phyloP scores from a whole-genome alignment of 2,329 filamentous ascomycete species.

The Aspergillus aculeatinus region DNA sequence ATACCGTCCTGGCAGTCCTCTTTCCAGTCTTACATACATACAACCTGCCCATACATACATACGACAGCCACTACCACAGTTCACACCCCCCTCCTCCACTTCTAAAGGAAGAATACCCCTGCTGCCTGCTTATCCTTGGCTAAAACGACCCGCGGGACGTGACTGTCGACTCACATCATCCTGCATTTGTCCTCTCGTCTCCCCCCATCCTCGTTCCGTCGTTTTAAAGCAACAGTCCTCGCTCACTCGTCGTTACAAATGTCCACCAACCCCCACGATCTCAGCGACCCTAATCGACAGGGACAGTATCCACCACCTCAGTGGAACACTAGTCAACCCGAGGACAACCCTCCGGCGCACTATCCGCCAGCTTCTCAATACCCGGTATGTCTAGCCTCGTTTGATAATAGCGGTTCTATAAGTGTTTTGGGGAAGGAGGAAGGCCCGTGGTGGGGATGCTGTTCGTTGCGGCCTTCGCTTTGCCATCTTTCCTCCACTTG shows the following conservation, averaged over 20 bases:
- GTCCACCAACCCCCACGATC: conserved; percentile 44
- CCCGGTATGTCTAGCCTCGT: conserved; percentile 33
- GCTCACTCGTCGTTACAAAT: conserved; percentile 33
- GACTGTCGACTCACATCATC: conserved; percentile 32
- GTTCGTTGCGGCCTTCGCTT: neutral
- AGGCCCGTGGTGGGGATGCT: neutral
- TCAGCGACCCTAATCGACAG: conserved; percentile 44
- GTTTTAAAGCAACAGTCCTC: conserved; percentile 24
- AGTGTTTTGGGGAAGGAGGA: neutral
- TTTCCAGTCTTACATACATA: conserved; percentile 10
- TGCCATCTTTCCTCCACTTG: neutral
- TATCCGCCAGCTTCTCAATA: conserved; percentile 38
- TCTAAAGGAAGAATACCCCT: conserved; percentile 14
- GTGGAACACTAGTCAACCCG: conserved; percentile 41
- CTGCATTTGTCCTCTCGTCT: conserved; percentile 26
- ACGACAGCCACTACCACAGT: conserved; percentile 6
- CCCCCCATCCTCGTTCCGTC: conserved; percentile 23
- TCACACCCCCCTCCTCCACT: neutral
- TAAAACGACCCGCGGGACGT: conserved; percentile 20
- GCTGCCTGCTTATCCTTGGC: conserved; percentile 16
- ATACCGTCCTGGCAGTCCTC: conserved; percentile 9
- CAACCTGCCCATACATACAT: neutral
- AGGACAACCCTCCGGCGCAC: conserved; percentile 38
- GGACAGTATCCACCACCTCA: conserved; percentile 47
- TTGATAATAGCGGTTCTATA: neutral